Evolutionary conservation across 257 asterid species (phyloP).

Genomic region (Scutellaria baicalensis): DNA sequence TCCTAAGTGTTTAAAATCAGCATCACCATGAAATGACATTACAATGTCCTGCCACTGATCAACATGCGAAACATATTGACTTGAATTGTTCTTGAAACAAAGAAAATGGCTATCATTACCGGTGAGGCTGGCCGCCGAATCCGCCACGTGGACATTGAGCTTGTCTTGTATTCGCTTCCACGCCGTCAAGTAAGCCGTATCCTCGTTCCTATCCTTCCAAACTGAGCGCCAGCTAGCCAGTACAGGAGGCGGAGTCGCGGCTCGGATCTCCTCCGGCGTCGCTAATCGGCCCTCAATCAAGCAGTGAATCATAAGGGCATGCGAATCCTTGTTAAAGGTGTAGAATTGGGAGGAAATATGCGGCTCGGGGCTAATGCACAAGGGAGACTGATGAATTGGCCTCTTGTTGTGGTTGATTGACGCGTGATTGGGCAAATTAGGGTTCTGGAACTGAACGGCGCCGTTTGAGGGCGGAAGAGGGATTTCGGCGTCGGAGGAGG

Average conservation of each 20-base stretch:
- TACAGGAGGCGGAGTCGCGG: slow-evolving; percentile 61
- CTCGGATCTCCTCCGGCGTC: slow-evolving; percentile 82
- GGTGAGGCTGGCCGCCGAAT: slow-evolving; percentile 11
- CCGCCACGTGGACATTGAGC: slow-evolving; percentile 47
- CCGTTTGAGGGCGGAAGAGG: slow-evolving; percentile 29
- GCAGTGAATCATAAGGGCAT: slow-evolving; percentile 68
- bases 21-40: slow-evolving; percentile 69
- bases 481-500: slow-evolving; percentile 69
- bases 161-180: slow-evolving; percentile 99
- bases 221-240: slow-evolving; percentile 93
- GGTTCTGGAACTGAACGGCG: slow-evolving; percentile 36
- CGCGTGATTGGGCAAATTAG: slow-evolving; percentile 32
- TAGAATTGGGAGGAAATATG: slow-evolving; percentile 93
- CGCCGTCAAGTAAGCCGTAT: slow-evolving; percentile 86
- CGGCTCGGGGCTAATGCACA: slow-evolving; percentile 59
- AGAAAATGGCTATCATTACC: slow-evolving; percentile 47
- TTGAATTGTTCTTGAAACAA: slow-evolving; percentile 85
- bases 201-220: slow-evolving; percentile 98
- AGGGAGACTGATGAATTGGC: slow-evolving; percentile 12
- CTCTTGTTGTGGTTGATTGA: slow-evolving; percentile 8
- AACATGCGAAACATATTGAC: slow-evolving; percentile 76
- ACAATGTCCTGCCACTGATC: slow-evolving; percentile 98
- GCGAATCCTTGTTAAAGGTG: slow-evolving; percentile 80
- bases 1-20: slow-evolving; percentile 78
- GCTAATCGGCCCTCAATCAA: slow-evolving; percentile 65